These are phyloP conservation scores for Amauroascus verrucosus DNA, from an alignment of 2,329 filamentous ascomycete species.

Conservation along the genomic window DNA sequence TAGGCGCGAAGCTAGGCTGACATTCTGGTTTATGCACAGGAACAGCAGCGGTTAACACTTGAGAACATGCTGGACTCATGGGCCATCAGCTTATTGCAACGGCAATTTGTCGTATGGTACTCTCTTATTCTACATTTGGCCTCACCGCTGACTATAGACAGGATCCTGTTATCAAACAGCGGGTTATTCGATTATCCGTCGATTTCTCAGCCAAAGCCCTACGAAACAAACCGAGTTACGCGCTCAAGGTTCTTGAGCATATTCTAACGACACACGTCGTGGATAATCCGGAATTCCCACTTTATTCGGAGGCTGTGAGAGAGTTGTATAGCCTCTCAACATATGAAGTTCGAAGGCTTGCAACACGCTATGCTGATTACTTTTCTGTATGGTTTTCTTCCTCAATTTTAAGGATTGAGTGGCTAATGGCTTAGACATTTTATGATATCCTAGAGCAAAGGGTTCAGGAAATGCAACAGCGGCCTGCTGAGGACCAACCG, in stretches of 20 bases:
- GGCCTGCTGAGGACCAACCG: conserved; percentile 66
- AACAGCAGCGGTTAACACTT: conserved; percentile 31
- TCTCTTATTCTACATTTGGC: not conserved
- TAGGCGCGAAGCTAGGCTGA: not conserved
- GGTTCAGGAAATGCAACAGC: conserved; percentile 65
- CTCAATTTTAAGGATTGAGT: conserved; percentile 12
- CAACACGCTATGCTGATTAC: conserved; percentile 82
- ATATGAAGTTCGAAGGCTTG: conserved; percentile 77
- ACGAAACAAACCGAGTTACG: conserved; percentile 66
- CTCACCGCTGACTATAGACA: conserved; percentile 23
- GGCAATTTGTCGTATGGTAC: conserved; percentile 30
- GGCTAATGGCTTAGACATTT: conserved; percentile 48
- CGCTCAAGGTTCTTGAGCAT: conserved; percentile 81
- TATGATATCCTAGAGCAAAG: conserved; percentile 79
- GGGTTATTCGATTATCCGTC: conserved; percentile 70
- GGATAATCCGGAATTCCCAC: conserved; percentile 57
- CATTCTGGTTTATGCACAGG: conserved; percentile 17
- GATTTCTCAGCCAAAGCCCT: conserved; percentile 74
- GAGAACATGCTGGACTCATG: conserved; percentile 34
- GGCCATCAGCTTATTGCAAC: conserved; percentile 33
- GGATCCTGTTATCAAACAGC: conserved; percentile 74
- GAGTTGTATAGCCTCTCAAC: conserved; percentile 77
- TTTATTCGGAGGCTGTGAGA: conserved; percentile 80
- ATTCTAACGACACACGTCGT: conserved; percentile 75
- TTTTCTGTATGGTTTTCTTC: conserved; percentile 55